phyloP scores from a whole-genome alignment of 352 stramenopile genomes.

The Halophytophthora polymorphica region DNA sequence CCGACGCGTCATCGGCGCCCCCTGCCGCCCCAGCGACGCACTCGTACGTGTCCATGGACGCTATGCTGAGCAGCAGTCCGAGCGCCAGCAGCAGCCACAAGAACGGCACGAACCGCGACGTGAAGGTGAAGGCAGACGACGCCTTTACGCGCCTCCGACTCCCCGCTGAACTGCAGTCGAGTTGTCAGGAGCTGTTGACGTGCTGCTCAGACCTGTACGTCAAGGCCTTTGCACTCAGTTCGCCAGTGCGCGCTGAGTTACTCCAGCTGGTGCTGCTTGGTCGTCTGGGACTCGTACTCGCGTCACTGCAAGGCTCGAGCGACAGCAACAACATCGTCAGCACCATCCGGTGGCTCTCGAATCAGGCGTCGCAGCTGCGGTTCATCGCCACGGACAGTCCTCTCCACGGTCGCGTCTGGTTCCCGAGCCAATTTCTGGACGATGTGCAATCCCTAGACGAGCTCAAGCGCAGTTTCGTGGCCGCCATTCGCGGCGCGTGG shows the following conservation, averaged over 20 bases:
- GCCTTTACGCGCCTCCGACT: slow-evolving; percentile 26
- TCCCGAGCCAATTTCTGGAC: slow-evolving; percentile 17
- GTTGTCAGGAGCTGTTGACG: slow-evolving; percentile 33
- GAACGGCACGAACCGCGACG: slow-evolving; percentile 4
- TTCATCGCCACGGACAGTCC: slow-evolving; percentile 22
- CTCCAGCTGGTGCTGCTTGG: slow-evolving; percentile 44
- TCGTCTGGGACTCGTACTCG: slow-evolving; percentile 33
- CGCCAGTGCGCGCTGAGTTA: slow-evolving; percentile 27
- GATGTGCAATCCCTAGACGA: slow-evolving; percentile 25
- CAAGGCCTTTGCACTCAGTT: slow-evolving; percentile 34
- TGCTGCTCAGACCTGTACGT: slow-evolving; percentile 25
- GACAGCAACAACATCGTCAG: slow-evolving; percentile 15
- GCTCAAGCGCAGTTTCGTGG: slow-evolving; percentile 30
- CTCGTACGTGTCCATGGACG: slow-evolving; percentile 43
- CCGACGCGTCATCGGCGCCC: slow-evolving; percentile 15
- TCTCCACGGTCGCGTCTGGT: slow-evolving; percentile 22
- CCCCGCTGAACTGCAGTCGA: slow-evolving; percentile 13
- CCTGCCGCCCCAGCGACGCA: slow-evolving; percentile 6
- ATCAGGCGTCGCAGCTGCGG: slow-evolving; percentile 22
- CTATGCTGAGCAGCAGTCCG: slow-evolving; percentile 39
- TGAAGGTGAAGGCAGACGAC: slow-evolving; percentile 12
- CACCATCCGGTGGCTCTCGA: slow-evolving; percentile 16
- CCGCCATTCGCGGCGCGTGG: slow-evolving; percentile 29
- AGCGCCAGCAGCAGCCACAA: slow-evolving; percentile 22
- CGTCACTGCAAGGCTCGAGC: slow-evolving; percentile 9